Conservation (phyloP, 2,329 filamentous ascomycete species). For the Aspergillus piperis region DNA sequence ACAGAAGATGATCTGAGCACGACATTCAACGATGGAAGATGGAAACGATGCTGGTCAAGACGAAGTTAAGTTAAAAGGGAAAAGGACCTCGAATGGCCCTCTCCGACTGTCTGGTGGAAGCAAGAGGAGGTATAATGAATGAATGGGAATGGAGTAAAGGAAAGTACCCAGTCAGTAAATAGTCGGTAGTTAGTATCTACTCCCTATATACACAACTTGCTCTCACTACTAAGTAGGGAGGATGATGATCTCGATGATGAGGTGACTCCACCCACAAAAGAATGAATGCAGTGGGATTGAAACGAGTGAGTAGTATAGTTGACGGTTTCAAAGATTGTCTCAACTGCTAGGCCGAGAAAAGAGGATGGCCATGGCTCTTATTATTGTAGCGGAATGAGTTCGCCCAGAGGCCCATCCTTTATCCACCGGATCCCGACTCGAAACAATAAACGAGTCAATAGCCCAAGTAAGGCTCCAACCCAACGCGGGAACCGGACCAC, state of each 20-base stretch:
- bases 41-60: background rate
- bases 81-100: background rate
- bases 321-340: background rate
- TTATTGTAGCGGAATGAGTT: background rate
- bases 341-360: too few relatives aligned
- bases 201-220: too few relatives aligned
- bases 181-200: too few relatives aligned
- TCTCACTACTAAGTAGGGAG: too few relatives aligned
- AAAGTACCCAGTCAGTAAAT: too few relatives aligned
- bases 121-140: too few relatives aligned
- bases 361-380: slow-evolving; percentile 4
- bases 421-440: slow-evolving; percentile 8
- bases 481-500: background rate
- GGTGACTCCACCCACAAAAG: background rate
- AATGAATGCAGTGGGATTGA: background rate
- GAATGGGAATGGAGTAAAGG: background rate
- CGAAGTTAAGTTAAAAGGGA: too few relatives aligned
- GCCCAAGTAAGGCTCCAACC: slow-evolving; percentile 21
- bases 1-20: slow-evolving; percentile 23
- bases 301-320: background rate
- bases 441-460: slow-evolving; percentile 21
- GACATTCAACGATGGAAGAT: slow-evolving; percentile 17
- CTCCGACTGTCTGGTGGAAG: too few relatives aligned
- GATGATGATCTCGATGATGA: too few relatives aligned
- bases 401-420: background rate